Conservation (phyloP, 441 rosid genomes). For the Eutrema salsugineum region DNA sequence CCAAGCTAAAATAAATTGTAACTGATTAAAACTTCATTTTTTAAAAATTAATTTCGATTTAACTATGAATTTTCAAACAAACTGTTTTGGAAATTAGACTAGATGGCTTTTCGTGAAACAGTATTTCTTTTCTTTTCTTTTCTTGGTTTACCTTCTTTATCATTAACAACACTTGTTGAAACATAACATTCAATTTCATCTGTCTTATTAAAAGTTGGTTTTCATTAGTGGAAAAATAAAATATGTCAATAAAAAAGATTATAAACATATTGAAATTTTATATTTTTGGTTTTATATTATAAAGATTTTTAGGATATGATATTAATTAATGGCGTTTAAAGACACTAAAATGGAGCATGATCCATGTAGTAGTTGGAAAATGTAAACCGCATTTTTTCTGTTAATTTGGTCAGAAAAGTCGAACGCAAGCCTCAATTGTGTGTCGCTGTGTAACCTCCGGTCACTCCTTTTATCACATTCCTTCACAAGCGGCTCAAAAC, state of each 20-base stretch:
- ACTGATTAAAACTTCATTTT: no score
- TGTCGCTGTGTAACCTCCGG: not conserved
- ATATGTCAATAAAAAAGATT: no score
- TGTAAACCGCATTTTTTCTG: not conserved
- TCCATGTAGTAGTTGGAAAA: not conserved
- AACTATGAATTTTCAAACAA: no score
- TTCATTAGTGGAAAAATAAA: no score
- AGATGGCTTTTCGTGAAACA: not conserved
- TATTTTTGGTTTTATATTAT: no score
- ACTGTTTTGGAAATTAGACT: not conserved
- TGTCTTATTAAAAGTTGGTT: not conserved
- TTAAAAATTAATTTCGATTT: no score
- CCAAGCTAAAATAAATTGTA: no score
- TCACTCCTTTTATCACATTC: no score
- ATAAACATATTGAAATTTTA: no score
- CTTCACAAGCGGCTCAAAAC: not conserved
- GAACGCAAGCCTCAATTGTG: not conserved
- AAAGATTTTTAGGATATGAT: no score
- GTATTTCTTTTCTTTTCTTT: no score
- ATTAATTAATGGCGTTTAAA: no score
- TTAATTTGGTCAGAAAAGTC: not conserved
- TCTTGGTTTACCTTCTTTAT: not conserved
- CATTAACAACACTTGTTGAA: not conserved
- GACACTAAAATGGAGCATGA: not conserved
- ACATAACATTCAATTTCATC: not conserved